These are phyloP conservation scores for Cordyceps farinosa DNA, from an alignment of 2,329 filamentous ascomycete genomes.

Conservation along the genomic window DNA sequence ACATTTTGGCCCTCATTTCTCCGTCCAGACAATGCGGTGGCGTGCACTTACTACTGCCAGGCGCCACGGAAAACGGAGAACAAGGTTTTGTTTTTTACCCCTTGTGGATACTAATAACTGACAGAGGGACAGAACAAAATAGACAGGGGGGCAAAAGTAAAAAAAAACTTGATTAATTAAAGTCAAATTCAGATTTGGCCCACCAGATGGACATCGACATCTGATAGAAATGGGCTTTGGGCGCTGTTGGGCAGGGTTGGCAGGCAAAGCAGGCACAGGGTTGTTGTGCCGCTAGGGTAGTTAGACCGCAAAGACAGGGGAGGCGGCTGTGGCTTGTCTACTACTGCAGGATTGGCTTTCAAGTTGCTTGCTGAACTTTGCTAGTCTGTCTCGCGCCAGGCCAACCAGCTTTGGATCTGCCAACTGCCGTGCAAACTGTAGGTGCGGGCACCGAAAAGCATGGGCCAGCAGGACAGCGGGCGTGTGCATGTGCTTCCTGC, in stretches of 20 bases:
- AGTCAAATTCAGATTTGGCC: slow-evolving; percentile 9
- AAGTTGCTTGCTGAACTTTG: not conserved
- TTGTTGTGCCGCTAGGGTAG: slow-evolving; percentile 4
- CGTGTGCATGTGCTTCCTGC: not conserved
- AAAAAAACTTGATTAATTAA: not conserved
- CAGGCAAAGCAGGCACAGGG: not conserved
- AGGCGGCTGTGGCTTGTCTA: not conserved
- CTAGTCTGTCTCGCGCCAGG: not conserved
- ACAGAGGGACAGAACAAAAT: not conserved
- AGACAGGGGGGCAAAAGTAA: not conserved
- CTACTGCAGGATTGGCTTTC: not conserved
- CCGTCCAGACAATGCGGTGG: not conserved
- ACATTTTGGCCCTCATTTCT: not conserved
- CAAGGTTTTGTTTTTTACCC: not conserved
- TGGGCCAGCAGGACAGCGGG: not conserved
- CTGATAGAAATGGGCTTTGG: not conserved
- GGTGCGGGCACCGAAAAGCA: not conserved
- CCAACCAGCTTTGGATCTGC: not conserved
- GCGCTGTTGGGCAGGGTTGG: not conserved
- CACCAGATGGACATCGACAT: slow-evolving; percentile 4
- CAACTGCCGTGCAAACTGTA: slow-evolving; percentile 6
- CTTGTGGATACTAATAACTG: not conserved
- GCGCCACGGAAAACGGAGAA: not conserved
- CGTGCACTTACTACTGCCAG: not conserved
- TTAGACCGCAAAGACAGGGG: not conserved